A percentile compares a stretch with the other conserved stretches of the same genome.
These are phyloP conservation scores for Boletus speciosus DNA, from an alignment of 768 basidiomycete species.

Conservation along the genomic window DNA sequence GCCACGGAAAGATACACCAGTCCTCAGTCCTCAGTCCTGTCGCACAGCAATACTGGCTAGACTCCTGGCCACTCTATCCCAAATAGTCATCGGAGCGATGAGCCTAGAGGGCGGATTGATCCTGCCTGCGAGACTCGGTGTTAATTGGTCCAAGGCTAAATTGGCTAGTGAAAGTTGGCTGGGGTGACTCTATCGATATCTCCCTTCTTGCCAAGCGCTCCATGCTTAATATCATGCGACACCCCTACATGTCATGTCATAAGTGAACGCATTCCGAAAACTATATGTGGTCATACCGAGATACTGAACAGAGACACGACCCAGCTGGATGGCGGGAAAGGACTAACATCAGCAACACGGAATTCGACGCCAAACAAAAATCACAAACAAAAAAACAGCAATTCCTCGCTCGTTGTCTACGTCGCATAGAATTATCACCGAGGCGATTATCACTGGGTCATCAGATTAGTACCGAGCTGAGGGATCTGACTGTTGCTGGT, in stretches of 20 bases:
- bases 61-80: not conserved
- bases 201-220: conserved; percentile 13
- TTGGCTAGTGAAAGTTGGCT: conserved; percentile 9
- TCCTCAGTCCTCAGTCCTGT: too few species aligned
- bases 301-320: conserved; percentile 7
- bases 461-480: too few species aligned
- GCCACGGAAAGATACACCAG: not conserved
- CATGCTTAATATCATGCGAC: conserved; percentile 23
- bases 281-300: conserved; percentile 4
- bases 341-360: not conserved
- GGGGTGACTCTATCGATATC: not conserved
- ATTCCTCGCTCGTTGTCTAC: too few species aligned
- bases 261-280: not conserved
- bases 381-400: too few species aligned
- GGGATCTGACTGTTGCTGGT: not conserved
- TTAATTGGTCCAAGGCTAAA: not conserved
- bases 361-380: not conserved
- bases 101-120: too few species aligned
- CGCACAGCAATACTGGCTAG: not conserved
- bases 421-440: too few species aligned
- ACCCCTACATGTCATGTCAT: conserved; percentile 15
- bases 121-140: not conserved
- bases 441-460: too few species aligned
- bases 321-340: conserved; percentile 10
- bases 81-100: not conserved